These are phyloP conservation scores for Calonectria pauciramosa DNA, from an alignment of 2,329 filamentous ascomycete species.

Conservation along the genomic window DNA sequence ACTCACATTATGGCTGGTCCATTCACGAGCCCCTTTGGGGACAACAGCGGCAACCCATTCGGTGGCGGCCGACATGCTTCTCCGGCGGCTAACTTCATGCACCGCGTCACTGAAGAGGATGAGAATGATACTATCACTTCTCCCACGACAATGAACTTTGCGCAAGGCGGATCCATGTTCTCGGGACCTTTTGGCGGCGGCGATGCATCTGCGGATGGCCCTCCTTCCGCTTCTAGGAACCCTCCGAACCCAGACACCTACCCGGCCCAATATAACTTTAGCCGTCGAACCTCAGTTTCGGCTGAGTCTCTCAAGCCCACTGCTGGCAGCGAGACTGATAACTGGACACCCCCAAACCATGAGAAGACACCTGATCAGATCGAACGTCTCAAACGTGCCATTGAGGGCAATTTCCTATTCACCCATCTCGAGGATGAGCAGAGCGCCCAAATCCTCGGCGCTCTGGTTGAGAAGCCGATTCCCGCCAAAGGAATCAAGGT, in stretches of 20 bases:
- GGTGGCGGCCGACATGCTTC: slow-evolving; percentile 37
- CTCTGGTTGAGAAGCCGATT: slow-evolving; percentile 94
- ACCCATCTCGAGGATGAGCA: slow-evolving; percentile 96
- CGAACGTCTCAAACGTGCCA: slow-evolving; percentile 81
- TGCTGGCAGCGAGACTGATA: slow-evolving; percentile 80
- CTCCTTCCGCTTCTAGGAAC: slow-evolving; percentile 59
- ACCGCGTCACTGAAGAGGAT: slow-evolving; percentile 83
- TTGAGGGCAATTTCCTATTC: slow-evolving; percentile 93
- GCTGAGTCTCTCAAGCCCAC: slow-evolving; percentile 96
- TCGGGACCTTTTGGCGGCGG: slow-evolving; percentile 67
- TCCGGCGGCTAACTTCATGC: slow-evolving; percentile 53
- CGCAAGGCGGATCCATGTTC: slow-evolving; percentile 52
- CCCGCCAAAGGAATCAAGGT: slow-evolving; percentile 88
- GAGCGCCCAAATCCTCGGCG: slow-evolving; percentile 86
- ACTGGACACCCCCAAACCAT: slow-evolving; percentile 90
- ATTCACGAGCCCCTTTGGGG: slow-evolving; percentile 81
- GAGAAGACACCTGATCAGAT: slow-evolving; percentile 88
- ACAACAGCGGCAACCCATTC: slow-evolving; percentile 62
- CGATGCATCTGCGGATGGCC: slow-evolving; percentile 62
- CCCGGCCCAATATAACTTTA: slow-evolving; percentile 94
- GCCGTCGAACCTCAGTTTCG: slow-evolving; percentile 93
- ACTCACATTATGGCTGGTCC: slow-evolving; percentile 75
- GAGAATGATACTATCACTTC: slow-evolving; percentile 83
- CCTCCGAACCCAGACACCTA: slow-evolving; percentile 76
- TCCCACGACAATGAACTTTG: slow-evolving; percentile 76